These are phyloP conservation scores for Alternaria panax DNA, from an alignment of 2,329 filamentous ascomycete species.

Conservation along the genomic window DNA sequence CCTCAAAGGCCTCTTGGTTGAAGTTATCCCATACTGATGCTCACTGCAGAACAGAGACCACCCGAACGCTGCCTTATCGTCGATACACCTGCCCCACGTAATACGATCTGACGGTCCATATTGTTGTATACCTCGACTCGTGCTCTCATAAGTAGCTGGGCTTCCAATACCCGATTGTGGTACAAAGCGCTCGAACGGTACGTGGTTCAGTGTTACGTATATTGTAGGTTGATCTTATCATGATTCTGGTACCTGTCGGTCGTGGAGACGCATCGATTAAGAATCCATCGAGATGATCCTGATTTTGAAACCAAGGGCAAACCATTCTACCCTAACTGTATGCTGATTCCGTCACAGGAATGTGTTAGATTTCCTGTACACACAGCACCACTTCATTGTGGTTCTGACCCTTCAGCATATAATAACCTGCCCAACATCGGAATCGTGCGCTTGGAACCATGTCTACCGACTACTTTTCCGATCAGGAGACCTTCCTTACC, in stretches of 20 bases:
- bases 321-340: background rate
- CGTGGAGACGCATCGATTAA: background rate
- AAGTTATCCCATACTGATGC: slow-evolving; percentile 15
- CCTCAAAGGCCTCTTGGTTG: background rate
- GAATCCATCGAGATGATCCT: background rate
- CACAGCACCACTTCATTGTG: slow-evolving; percentile 42
- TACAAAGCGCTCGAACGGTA: slow-evolving; percentile 13
- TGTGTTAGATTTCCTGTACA: slow-evolving; percentile 32
- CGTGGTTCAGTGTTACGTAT: background rate
- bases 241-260: background rate
- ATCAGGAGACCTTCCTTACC: slow-evolving; percentile 51
- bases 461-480: slow-evolving; percentile 57
- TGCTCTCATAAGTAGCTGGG: background rate
- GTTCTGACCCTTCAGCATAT: slow-evolving; percentile 21
- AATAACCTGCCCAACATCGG: background rate
- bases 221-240: background rate
- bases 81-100: slow-evolving; percentile 3
- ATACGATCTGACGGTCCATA: slow-evolving; percentile 6
- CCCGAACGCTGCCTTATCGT: background rate
- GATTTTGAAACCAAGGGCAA: background rate
- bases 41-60: slow-evolving; percentile 1
- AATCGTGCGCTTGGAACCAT: slow-evolving; percentile 24
- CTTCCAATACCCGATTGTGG: background rate
- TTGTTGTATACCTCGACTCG: background rate
- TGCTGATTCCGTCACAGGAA: slow-evolving; percentile 31